Evolutionary conservation across 352 stramenopile genomes (phyloP), one percentile per base, ranked within the genome.

Genomic region (Phytophthora tubulina): DNA sequence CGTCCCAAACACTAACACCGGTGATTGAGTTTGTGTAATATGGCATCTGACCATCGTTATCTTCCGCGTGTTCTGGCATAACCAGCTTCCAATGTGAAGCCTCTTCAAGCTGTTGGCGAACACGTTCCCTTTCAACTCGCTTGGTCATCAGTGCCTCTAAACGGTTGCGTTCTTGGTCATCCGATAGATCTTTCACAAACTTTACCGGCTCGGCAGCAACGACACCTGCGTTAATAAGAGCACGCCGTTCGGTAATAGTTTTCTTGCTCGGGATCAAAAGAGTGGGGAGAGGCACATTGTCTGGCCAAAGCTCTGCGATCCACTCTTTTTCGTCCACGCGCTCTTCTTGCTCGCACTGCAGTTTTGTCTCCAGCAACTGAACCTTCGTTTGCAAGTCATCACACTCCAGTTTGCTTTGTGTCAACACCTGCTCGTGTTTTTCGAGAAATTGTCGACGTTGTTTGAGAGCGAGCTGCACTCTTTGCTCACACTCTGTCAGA

Each of bases 1-100:
- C 52, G 3, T 92, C 76, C 87, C 85, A 93, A 8, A 71, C 69
- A 48, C 75, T 92, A 45, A 86, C 75, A 1, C 81, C 81, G 2
- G 87, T 95, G 13, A 58, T n/a, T 8, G 42, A 48, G 57, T 95
- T 91, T 14, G 72, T 73, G 62, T 80, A 95, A 52, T 91, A 95
- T 3, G 69, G 39, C 14, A 68, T 17, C 10, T 75, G 64, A 41
- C 51, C 61, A n/a, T 82, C 72, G 30, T 64, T 53, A 27, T 82
- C 70, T 3, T 63, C 66, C 27, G 62, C 46, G 36, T 17, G 32
- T 63, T 75, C 55, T 30, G 66, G 61, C 1, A 91, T 35, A 10
- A 91, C 70, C 2, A 84, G 11, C n/a, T 80, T 80, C 87, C 87
- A 94, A 32, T 90, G 68, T 6, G 62, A 72, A 9, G 76, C 74